Percentiles rank a stretch among this genome's conserved stretches.
These are phyloP conservation scores for Tetrahymena borealis DNA, from an alignment of 73 alveolate genomes.

Conservation along the genomic window DNA sequence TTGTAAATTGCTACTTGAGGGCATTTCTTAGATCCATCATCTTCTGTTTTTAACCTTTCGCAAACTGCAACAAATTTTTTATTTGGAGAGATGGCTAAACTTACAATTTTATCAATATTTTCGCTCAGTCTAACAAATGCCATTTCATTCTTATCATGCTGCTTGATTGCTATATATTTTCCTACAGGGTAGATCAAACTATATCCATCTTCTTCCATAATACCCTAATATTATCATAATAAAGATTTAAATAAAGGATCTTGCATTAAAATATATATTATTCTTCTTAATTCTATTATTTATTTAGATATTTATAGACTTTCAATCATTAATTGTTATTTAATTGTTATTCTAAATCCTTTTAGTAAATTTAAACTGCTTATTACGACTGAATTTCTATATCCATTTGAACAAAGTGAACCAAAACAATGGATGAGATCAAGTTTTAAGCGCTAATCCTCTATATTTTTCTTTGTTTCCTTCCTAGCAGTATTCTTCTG, in stretches of 20 bases:
- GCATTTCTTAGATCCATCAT: slow-evolving; percentile 1
- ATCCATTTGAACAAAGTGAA: slow-evolving; percentile 17
- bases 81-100: slow-evolving; percentile 39
- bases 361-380: background rate
- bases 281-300: too few species aligned
- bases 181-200: slow-evolving; percentile 39
- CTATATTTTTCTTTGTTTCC: slow-evolving; percentile 15
- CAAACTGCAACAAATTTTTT: slow-evolving; percentile 41
- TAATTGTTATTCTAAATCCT: background rate
- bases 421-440: slow-evolving; percentile 30
- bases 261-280: too few species aligned
- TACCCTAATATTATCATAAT: background rate
- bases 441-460: slow-evolving; percentile 30
- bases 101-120: slow-evolving; percentile 18
- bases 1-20: slow-evolving; percentile 29
- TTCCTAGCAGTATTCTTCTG: background rate
- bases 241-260: too few species aligned
- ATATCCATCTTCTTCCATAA: slow-evolving; percentile 9
- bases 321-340: too few species aligned
- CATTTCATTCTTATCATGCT: slow-evolving; percentile 28
- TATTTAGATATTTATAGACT: too few species aligned
- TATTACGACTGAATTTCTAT: slow-evolving; percentile 10
- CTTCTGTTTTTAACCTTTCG: slow-evolving; percentile 33
- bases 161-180: slow-evolving; percentile 34
- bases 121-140: slow-evolving; percentile 21